Evolutionary conservation across 768 basidiomycete genomes (phyloP), one percentile per base, ranked within the genome.

Genomic region (Tulasnella calospora): DNA sequence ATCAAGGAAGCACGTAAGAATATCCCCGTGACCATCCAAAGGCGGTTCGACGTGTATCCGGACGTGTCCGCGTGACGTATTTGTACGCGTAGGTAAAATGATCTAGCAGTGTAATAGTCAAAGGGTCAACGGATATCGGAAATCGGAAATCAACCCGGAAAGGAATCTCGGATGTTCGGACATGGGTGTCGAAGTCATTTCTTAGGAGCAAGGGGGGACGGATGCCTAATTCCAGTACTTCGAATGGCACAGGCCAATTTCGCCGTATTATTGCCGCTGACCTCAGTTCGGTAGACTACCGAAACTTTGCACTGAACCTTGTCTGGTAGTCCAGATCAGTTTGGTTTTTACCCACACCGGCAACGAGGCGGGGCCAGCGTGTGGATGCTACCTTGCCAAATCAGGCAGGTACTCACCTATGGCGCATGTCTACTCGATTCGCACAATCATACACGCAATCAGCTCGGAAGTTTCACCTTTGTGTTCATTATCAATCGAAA

Each of bases 1-100:
- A 85, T 95, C 80, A 82, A 87, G 57, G 89, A 90, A 1, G 91
- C 94, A 9, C 88, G 96, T 61, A 87, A 88, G 72, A 93, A 92
- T 2, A 94, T 99, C 72, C 97, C 97, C 8, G 94, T 99, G n/a
- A 95, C 94, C 0, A 88, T 85, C 44, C 97, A 99, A 84, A 86
- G 96, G 76, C 89, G 96, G 74, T 98, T 97, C 82, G 96, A 97
- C 85, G 94, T 98, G 61, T 99, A 98, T 83, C 85, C 88, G 6
- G 92, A 96, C 83, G 90, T 97, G 13, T 47, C 74, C 41, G 74
- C 74, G 51, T 51, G 51, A 51, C 40, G 40, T 40, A 40, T 7
- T 12, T 40, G 13, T 12, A 40, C 40, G 40, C 13, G 13, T 40
- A 44, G 44, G 44, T 44, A 44, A 15, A 44, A 44, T 44, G 44